phyloP scores from a whole-genome alignment of 148 eudicot species.

The Vaccinium vitisidaea region DNA sequence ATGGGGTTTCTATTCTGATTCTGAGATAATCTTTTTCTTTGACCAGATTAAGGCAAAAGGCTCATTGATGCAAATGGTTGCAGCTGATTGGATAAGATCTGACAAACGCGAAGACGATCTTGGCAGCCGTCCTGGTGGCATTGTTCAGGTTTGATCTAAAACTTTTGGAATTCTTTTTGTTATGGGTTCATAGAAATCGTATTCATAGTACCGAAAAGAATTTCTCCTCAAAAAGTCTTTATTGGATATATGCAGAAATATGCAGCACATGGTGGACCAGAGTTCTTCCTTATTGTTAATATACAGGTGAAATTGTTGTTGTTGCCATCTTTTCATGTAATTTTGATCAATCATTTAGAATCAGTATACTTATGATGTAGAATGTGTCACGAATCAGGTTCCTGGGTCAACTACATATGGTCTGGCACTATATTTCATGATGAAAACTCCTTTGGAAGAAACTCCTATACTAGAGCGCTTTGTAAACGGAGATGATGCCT shows the following conservation, averaged over 20 bases:
- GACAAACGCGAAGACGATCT: constrained; percentile 66
- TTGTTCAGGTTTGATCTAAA: constrained; percentile 48
- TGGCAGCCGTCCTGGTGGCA: constrained; percentile 54
- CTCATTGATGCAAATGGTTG: constrained; percentile 53
- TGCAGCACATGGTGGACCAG: constrained; percentile 63
- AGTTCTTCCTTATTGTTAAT: constrained; percentile 65
- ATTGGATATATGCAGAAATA: constrained; percentile 45
- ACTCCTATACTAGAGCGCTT: constrained; percentile 51
- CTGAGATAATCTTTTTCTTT: neutral
- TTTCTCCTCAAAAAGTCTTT: constrained; percentile 5
- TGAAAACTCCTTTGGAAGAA: constrained; percentile 45
- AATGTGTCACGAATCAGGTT: constrained; percentile 29
- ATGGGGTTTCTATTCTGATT: neutral
- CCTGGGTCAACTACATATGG: constrained; percentile 54
- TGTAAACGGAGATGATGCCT: constrained; percentile 57
- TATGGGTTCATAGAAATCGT: neutral
- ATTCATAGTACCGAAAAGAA: neutral
- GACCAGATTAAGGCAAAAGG: constrained; percentile 51
- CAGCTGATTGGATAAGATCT: constrained; percentile 66
- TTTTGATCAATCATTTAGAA: neutral
- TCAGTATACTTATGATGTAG: neutral
- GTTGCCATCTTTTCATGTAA: constrained; percentile 1
- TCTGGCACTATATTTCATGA: constrained; percentile 58
- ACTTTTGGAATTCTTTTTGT: neutral
- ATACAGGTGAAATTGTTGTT: constrained; percentile 44